These are phyloP conservation scores for Castanospermum australe DNA, from an alignment of 306 rosid genomes.

Conservation along the genomic window DNA sequence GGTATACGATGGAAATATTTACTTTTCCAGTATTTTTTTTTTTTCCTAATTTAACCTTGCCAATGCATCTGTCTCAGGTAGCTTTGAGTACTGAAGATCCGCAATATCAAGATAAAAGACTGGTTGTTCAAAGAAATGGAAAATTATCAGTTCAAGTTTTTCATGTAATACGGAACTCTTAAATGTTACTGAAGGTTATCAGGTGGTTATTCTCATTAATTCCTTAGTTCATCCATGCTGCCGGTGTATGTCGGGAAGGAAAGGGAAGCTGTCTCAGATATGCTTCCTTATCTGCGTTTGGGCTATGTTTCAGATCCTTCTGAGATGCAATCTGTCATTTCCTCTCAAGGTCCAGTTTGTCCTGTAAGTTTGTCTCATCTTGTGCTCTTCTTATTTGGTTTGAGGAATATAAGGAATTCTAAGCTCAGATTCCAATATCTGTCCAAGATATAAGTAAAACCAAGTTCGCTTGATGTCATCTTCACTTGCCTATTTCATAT, in stretches of 20 bases:
- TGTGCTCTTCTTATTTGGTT: conserved; percentile 6
- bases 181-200: not conserved
- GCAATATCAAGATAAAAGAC: conserved; percentile 92
- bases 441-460: not conserved
- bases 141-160: conserved; percentile 77
- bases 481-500: not conserved
- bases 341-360: conserved; percentile 97
- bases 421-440: conserved; percentile 15
- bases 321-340: conserved; percentile 89
- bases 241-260: conserved; percentile 85
- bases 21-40: conserved; percentile 12
- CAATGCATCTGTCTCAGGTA: conserved; percentile 57
- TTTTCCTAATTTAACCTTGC: conserved; percentile 24
- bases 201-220: conserved; percentile 9
- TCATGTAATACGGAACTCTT: conserved; percentile 48
- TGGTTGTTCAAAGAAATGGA: conserved; percentile 94
- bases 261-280: conserved; percentile 72
- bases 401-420: conserved; percentile 17
- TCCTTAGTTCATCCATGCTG: conserved; percentile 25
- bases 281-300: conserved; percentile 89
- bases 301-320: conserved; percentile 98
- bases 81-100: conserved; percentile 96
- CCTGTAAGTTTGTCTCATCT: conserved; percentile 59
- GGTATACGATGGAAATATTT: conserved; percentile 48
- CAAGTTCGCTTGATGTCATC: conserved; percentile 17